Base-by-base conservation (phyloP, 352 stramenopile genomes). In the Globisporangium perplexum region DNA sequence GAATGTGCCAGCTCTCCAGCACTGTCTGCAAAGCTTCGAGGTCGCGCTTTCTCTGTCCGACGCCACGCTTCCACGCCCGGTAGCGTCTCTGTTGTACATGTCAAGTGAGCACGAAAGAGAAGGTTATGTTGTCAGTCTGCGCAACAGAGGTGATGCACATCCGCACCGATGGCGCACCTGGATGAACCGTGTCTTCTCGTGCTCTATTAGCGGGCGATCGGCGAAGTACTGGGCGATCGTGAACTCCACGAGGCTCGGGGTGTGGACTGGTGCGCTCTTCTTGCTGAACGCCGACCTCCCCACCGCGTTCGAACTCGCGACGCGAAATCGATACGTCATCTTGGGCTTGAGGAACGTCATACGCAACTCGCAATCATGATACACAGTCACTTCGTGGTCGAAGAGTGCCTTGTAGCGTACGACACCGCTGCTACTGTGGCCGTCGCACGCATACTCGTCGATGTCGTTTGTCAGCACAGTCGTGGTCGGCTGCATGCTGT, bases 231-330 rank as follows among this genome's bases (percentile, higher is more conserved):
- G 67, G 1, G 64, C 54, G 57, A 91, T 71, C 23, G 81, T 91
- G 57, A 78, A 85, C 28, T 77, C 71, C 10, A 88, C 74, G 20
- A 91, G 76, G 58, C 76, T 89, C 14, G 81, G 81, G 11, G 74
- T 89, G 10, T 44, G 48, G 44, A 78, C 54, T 15, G 69, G 28
- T 0, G 44, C 48, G 4, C 70, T 80, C 49, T 66, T 64, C 6
- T 61, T 53, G 49, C 75, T 87, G 41, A 73, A 79, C 8, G 20
- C 42, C 0, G 60, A 57, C 7, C 61, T 66, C 3, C 78, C 78
- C 0, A 75, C 65, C 0, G 53, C 47, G 48, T 91, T 91, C 24
- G 69, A 55, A 14, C 66, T 62, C 5, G 74, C 72, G 4, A 91
- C 69, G 1, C 71, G 70, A 46, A 88, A 89, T 0, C 49, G 55